Conservation (phyloP, 176 grass and related monocot species). For the Aechmea fasciata region DNA sequence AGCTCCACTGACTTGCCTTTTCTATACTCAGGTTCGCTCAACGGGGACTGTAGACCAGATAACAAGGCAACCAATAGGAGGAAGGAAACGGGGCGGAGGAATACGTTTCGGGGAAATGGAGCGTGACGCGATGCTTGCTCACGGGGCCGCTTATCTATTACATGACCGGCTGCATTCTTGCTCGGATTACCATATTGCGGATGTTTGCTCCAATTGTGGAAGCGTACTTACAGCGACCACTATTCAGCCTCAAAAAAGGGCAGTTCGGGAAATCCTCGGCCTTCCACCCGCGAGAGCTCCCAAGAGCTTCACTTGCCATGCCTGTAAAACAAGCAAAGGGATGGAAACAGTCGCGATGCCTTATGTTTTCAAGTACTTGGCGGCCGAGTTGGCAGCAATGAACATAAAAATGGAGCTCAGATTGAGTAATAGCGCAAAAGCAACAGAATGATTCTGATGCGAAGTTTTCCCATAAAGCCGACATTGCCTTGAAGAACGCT, state of each 20-base stretch:
- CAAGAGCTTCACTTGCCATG: constrained; percentile 60
- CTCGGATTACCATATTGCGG: constrained; percentile 82
- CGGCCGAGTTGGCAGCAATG: constrained; percentile 68
- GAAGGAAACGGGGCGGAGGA: constrained; percentile 83
- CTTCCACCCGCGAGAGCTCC: constrained; percentile 38
- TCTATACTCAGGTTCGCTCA: constrained; percentile 55
- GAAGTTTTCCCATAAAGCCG: not conserved
- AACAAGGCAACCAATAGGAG: constrained; percentile 84
- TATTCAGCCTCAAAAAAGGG: constrained; percentile 46
- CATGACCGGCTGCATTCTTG: constrained; percentile 90
- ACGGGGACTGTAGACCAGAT: constrained; percentile 72
- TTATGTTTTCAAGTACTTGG: constrained; percentile 75
- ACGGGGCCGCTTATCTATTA: constrained; percentile 74
- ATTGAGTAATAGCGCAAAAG: constrained; percentile 38
- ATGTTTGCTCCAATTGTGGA: constrained; percentile 44
- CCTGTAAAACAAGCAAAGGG: constrained; percentile 76
- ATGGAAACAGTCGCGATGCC: constrained; percentile 97
- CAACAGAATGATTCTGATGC: constrained; percentile 1
- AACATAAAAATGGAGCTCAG: constrained; percentile 77
- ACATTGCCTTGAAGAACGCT: too few relatives aligned
- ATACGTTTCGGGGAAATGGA: constrained; percentile 99
- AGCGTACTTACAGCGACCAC: constrained; percentile 49
- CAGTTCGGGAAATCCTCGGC: constrained; percentile 41
- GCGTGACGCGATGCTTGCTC: constrained; percentile 77
- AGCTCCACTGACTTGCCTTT: not conserved